These are phyloP conservation scores for Boechera retrofracta DNA, from an alignment of 345 rosid genomes.

Conservation along the genomic window DNA sequence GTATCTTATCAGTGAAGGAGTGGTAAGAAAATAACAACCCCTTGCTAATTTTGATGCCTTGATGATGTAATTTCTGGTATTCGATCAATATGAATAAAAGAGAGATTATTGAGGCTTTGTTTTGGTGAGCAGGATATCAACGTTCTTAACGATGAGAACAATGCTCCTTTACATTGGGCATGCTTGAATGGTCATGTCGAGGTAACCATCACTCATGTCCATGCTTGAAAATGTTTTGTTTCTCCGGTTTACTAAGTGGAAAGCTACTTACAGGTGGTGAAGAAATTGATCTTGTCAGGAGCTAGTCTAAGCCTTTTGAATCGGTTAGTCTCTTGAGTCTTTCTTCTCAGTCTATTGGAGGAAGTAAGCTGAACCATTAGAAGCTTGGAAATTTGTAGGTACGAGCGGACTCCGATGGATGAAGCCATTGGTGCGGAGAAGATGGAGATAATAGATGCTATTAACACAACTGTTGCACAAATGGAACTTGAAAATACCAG, in stretches of 20 bases:
- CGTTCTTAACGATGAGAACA: constrained; percentile 73
- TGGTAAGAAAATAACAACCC: constrained; percentile 52
- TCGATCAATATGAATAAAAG: neutral
- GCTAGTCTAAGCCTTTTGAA: constrained; percentile 74
- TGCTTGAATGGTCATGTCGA: constrained; percentile 84
- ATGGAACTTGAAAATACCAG: constrained; percentile 61
- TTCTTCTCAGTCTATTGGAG: neutral
- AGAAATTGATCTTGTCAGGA: constrained; percentile 74
- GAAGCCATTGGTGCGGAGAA: constrained; percentile 78
- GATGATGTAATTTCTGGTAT: neutral
- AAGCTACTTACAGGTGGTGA: constrained; percentile 63
- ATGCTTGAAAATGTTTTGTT: constrained; percentile 9
- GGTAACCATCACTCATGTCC: constrained; percentile 51
- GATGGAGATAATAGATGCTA: constrained; percentile 67
- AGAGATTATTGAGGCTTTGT: neutral
- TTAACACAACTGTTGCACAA: constrained; percentile 66
- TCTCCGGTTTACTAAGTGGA: constrained; percentile 3
- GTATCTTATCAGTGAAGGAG: constrained; percentile 71
- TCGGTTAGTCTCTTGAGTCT: constrained; percentile 52
- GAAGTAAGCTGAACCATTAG: constrained; percentile 3
- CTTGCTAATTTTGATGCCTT: neutral
- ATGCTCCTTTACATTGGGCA: constrained; percentile 93
- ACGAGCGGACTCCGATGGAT: constrained; percentile 78
- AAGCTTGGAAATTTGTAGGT: constrained; percentile 53
- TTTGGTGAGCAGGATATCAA: constrained; percentile 65